phyloP scores from a whole-genome alignment of 306 rosid genomes.

The Ceratonia siliqua region DNA sequence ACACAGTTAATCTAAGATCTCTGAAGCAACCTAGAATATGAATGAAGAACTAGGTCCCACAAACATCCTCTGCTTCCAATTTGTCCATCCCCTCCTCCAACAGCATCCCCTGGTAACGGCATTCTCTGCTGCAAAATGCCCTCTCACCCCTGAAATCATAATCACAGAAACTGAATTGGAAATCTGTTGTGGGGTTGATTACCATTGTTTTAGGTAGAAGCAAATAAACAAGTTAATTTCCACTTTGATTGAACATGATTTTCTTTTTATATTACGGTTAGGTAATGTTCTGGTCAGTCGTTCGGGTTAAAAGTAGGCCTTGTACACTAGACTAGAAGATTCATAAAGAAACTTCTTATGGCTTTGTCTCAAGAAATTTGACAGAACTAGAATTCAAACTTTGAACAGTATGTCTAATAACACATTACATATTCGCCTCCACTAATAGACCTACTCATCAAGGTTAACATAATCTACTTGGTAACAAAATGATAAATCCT shows the following conservation, averaged over 20 bases:
- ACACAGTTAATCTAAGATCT: conserved; percentile 25
- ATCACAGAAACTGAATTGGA: conserved; percentile 12
- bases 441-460: no score
- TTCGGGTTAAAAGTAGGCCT: no score
- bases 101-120: conserved; percentile 72
- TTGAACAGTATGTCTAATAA: no score
- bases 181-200: not conserved
- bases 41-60: conserved; percentile 31
- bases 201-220: not conserved
- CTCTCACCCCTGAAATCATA: conserved; percentile 75
- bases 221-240: not conserved
- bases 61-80: conserved; percentile 34
- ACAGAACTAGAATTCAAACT: no score
- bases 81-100: conserved; percentile 58
- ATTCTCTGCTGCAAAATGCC: conserved; percentile 92
- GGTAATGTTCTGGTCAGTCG: no score
- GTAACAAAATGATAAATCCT: no score
- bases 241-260: conserved; percentile 11
- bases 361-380: no score
- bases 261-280: no score
- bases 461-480: no score
- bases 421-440: no score
- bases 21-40: conserved; percentile 8
- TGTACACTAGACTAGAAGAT: no score
- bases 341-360: no score